Base-by-base conservation (phyloP, 305 asterid species). In the Striga hermonthica region DNA sequence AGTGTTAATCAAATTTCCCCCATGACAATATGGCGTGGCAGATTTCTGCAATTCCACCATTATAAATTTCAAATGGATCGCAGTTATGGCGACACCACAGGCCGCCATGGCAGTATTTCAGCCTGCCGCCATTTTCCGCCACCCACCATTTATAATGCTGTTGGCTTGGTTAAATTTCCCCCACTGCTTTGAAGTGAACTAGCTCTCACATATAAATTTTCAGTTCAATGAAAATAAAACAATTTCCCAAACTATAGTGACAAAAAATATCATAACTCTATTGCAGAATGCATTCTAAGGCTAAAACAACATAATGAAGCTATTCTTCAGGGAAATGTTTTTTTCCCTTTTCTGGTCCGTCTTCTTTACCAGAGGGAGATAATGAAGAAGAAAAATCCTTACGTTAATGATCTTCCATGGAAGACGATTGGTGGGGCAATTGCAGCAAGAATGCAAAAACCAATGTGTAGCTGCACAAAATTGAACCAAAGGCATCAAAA, bases 391-490 rank as follows among this genome's bases (percentile, higher is more conserved):
- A 63, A 66, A 22, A 70, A 67, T 49, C 83, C 79, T 84, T 74
- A 94, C 99, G 99, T 88, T 22, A 94, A 66, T 45, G 99, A 94
- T 80, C 78, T 75, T 72, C 99, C 99, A 37, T 77, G 90, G 66
- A 94, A 94, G 66, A 91, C 83, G 6, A 94, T 80, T 65, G 99
- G 99, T 63, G 99, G 99, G 45, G 98, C 99, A 77, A 94, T 87
- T 64, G 99, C 96, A 61, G 99, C 99, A 74, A 94, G 61, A 75
- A 94, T 84, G 87, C 97, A 90, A 67, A 94, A 94, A 13, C 79
- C 95, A 62, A 94, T 88, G 72, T 94, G 99, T 53, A 94, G 67
- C 99, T 94, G 93, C 90, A 82, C 40, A 34, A 58, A 69, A 70
- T 66, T 37, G 69, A 50, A 64, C 71, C 70, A 77, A 58, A 48